Conservation (phyloP, 176 grass and related monocot genomes). For the Zea luxurians region DNA sequence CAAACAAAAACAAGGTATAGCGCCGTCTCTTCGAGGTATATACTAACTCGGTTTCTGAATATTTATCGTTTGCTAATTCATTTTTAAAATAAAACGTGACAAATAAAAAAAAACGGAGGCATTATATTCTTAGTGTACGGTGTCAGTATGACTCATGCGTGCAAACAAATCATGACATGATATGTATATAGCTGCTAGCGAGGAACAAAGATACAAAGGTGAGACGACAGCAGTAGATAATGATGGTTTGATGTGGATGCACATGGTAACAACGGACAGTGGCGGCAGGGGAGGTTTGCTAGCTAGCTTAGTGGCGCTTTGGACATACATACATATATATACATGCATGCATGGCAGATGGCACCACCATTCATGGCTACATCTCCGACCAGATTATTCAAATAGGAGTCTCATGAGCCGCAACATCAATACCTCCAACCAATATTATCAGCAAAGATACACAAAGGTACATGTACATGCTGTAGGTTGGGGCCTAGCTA, state of each 20-base stretch:
- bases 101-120: too few species aligned
- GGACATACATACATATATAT: neutral
- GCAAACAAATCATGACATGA: neutral
- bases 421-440: too few species aligned
- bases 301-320: conserved; percentile 20
- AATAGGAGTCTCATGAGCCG: too few species aligned
- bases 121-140: too few species aligned
- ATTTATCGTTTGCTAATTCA: too few species aligned
- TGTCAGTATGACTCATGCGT: too few species aligned
- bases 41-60: too few species aligned
- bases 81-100: too few species aligned
- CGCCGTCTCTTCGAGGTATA: too few species aligned
- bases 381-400: too few species aligned
- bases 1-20: too few species aligned
- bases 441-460: conserved; percentile 20
- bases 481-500: conserved; percentile 5
- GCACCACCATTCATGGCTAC: too few species aligned
- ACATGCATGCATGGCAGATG: neutral
- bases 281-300: conserved; percentile 25
- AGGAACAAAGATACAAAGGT: neutral
- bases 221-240: conserved; percentile 17
- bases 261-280: conserved; percentile 10
- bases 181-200: neutral
- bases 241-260: conserved; percentile 19
- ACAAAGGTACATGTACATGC: conserved; percentile 5